Base-by-base conservation (phyloP, 371 early-diverging fungal genomes). In the Globomyces sp. region DNA sequence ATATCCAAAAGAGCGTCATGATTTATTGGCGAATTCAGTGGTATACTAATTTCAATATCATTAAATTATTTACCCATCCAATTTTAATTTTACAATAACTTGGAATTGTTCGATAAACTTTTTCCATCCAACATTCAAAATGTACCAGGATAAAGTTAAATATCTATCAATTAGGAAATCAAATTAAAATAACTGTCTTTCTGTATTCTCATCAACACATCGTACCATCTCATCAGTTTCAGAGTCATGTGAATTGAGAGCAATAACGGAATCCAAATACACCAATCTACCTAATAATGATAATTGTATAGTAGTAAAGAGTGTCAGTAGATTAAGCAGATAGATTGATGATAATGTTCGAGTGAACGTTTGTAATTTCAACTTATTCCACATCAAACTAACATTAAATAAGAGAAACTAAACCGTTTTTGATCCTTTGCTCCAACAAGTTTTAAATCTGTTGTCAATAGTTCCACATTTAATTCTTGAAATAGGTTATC, bases 231-330 rank as follows among this genome's bases (percentile, higher is more conserved):
- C 89, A 83, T 71, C 94, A 92, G 1, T 24, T 24, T 24, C 24
- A 24, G 24, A 24, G 24, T 24, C 24, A 24, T 24, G 24, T 24
- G 24, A 24, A 24, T 24, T 24, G 41, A 78, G 64, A 3, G 74
- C 55, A 4, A 55, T 58, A 1, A 95, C 91, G n/a, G 92, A 89
- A 74, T 93, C 92, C 11, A 94, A 81, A 71, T 95, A 97, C 48
- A 91, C 91, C 75, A 87, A 89, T 61, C 95, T 88, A 1, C 96
- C 98, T 55, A 97, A 73, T 2, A 97, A 79, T 73, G 92, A 94
- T 57, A 97, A 84, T 76, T 97, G 95, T 10, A 92, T 76, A 67
- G 90, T 89, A 0, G 90, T 91, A 36, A 95, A 81, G 57, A 93
- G 61, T 0, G 90, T 89, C 68, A 96, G 70, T 36, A 96, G 81